A percentile compares a stretch with the other conserved stretches of the same genome.
Conservation (phyloP, 2,329 filamentous ascomycete genomes). For the Aspergillus aculeatus region DNA sequence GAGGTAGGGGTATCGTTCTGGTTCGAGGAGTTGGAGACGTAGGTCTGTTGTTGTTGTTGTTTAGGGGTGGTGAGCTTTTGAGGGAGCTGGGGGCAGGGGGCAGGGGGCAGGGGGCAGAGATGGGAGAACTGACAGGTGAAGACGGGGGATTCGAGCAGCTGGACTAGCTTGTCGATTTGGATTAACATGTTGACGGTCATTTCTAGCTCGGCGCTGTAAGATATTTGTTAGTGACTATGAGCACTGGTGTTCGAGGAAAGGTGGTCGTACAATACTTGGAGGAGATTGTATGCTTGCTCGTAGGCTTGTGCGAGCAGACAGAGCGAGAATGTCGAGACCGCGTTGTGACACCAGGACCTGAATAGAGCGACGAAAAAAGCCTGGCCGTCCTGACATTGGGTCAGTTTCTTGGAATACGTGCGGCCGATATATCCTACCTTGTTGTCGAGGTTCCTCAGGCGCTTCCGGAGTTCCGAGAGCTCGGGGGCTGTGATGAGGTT, state of each 20-base stretch:
- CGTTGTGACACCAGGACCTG: constrained; percentile 97
- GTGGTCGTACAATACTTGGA: constrained; percentile 80
- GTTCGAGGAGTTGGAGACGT: constrained; percentile 89
- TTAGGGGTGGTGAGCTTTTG: background rate
- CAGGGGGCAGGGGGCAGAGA: background rate
- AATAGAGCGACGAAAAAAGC: constrained; percentile 93
- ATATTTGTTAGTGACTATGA: constrained; percentile 21
- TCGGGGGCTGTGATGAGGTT: constrained; percentile 98
- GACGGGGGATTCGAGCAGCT: constrained; percentile 92
- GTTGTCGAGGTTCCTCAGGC: constrained; percentile 84
- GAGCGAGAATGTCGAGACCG: constrained; percentile 93
- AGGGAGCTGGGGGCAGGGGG: too few relatives aligned
- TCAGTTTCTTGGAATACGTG: constrained; percentile 16
- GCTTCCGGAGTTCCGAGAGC: constrained; percentile 82
- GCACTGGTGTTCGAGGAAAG: background rate
- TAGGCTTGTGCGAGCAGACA: constrained; percentile 96
- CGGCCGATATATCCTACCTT: constrained; percentile 53
- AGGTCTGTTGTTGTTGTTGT: constrained; percentile 63
- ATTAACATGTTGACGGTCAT: constrained; percentile 99
- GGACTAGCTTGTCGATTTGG: constrained; percentile 97
- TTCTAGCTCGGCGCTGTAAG: constrained; percentile 78
- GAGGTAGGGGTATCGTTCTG: constrained; percentile 88
- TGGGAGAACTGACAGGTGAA: constrained; percentile 76
- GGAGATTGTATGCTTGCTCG: constrained; percentile 92
- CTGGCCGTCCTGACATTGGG: constrained; percentile 71